Evolutionary conservation across 2,329 filamentous ascomycete genomes (phyloP).

Genomic region (Xylariaceae sp.): DNA sequence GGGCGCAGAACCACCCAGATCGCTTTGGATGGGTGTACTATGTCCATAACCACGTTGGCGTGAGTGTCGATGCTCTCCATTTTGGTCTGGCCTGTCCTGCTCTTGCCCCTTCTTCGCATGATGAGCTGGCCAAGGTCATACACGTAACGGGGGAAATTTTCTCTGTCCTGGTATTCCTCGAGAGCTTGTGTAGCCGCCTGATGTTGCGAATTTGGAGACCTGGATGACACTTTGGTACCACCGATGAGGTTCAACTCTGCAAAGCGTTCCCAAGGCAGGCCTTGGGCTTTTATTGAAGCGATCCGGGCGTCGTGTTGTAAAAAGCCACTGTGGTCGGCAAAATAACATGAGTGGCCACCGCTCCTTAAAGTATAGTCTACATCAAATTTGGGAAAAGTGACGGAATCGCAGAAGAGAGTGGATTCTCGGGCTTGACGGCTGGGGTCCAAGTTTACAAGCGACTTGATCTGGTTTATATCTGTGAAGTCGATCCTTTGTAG

Average conservation of each 20-base stretch:
- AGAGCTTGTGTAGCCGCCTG: neutral
- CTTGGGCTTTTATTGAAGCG: neutral
- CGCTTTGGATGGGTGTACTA: neutral
- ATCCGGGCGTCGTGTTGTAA: neutral
- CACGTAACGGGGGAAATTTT: neutral
- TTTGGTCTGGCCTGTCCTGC: neutral
- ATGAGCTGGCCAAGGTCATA: conserved; percentile 6
- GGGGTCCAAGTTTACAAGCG: neutral
- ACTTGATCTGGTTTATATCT: neutral
- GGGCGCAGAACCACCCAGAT: conserved; percentile 6
- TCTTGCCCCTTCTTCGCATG: neutral
- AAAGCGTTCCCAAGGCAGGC: neutral
- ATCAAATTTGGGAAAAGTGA: neutral
- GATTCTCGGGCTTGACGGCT: neutral
- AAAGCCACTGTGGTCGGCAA: neutral
- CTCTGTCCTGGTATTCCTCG: neutral
- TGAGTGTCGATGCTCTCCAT: neutral
- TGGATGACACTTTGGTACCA: neutral
- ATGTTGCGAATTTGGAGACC: neutral
- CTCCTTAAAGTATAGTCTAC: conserved; percentile 4
- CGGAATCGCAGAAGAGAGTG: conserved; percentile 1
- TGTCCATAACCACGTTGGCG: conserved; percentile 4
- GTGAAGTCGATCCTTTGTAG: neutral
- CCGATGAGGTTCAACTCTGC: neutral
- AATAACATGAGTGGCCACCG: conserved; percentile 1